Evolutionary conservation across 192 early-diverging fungal genomes (phyloP).

Genomic region (Spizellomyces sp.): DNA sequence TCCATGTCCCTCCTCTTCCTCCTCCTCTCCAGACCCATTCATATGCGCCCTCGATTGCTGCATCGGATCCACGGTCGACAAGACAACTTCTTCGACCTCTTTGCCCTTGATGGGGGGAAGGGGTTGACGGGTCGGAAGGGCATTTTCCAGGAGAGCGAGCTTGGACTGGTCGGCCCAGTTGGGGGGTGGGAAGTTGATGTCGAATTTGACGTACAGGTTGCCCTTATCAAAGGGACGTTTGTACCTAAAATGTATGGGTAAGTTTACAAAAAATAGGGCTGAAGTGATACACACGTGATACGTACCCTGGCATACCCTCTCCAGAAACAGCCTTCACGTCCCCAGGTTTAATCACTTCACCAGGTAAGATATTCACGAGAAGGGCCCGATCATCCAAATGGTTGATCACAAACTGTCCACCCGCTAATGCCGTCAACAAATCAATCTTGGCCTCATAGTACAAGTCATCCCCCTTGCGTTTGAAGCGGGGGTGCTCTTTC

Average conservation of each 20-base stretch:
- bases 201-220: conserved; percentile 91
- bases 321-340: conserved; percentile 81
- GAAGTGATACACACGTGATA: conserved; percentile 55
- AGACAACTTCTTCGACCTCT: conserved; percentile 81
- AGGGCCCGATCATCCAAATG: conserved; percentile 94
- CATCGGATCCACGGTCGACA: conserved; percentile 74
- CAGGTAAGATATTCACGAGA: conserved; percentile 86
- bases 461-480: conserved; percentile 91
- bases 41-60: conserved; percentile 63
- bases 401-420: conserved; percentile 87
- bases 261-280: not conserved
- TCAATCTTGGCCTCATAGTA: conserved; percentile 93
- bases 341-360: conserved; percentile 93
- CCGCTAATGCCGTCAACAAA: conserved; percentile 91
- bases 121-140: conserved; percentile 75
- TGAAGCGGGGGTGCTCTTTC: conserved; percentile 91
- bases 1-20: conserved; percentile 71
- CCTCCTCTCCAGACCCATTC: conserved; percentile 50
- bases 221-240: conserved; percentile 76
- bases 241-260: conserved; percentile 39
- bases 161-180: conserved; percentile 77
- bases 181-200: conserved; percentile 85
- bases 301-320: conserved; percentile 95
- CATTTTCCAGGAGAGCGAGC: conserved; percentile 74
- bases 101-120: conserved; percentile 57